Evolutionary conservation across 305 asterid species (phyloP).

Genomic region (Solanum hybrid): DNA sequence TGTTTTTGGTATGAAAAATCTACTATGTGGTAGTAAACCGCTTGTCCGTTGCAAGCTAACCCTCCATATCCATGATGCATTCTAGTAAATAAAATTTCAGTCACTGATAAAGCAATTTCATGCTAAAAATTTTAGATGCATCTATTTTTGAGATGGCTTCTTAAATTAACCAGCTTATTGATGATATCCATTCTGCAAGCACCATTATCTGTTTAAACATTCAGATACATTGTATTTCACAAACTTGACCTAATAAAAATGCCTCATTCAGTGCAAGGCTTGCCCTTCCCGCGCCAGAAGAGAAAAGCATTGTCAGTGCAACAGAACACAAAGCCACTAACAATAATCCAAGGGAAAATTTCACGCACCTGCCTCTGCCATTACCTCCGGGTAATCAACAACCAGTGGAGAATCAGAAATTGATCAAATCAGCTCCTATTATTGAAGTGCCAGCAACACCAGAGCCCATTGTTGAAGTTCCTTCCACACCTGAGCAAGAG

Average conservation of each 20-base stretch:
- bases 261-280: conserved; percentile 74
- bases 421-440: conserved; percentile 44
- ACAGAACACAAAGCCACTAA: conserved; percentile 33
- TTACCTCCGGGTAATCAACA: conserved; percentile 29
- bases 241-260: background rate
- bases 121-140: background rate
- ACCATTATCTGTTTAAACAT: background rate
- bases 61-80: background rate
- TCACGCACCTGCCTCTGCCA: conserved; percentile 53
- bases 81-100: background rate
- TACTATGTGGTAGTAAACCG: background rate
- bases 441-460: conserved; percentile 30
- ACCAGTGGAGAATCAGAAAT: conserved; percentile 17
- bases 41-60: background rate
- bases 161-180: background rate
- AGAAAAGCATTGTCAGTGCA: conserved; percentile 47
- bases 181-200: background rate
- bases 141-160: background rate
- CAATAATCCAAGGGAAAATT: conserved; percentile 29
- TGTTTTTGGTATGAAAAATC: background rate
- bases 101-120: background rate
- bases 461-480: conserved; percentile 50
- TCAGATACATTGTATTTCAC: conserved; percentile 2
- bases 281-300: conserved; percentile 88
- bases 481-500: conserved; percentile 63